Evolutionary conservation across 768 basidiomycete genomes (phyloP), one percentile per base, ranked within the genome.

Genomic region (Lactarius sanguifluus): DNA sequence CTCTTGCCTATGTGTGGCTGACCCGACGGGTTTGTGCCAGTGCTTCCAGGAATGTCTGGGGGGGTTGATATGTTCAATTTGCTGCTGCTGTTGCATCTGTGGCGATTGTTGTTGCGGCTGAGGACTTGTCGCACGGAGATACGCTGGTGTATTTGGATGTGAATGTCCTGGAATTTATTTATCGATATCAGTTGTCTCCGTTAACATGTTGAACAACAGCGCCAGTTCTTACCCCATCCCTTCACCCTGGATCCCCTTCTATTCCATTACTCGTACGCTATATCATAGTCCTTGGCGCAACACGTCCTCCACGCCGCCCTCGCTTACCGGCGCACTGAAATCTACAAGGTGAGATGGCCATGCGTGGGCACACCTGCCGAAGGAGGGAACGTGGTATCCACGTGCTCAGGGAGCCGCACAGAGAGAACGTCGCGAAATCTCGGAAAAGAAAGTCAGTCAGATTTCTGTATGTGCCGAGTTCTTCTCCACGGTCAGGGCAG

Each of bases 311-410:
- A 93, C 79, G 2, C 81, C 83, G 13, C 79, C 75, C 60, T 83
- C 76, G 5, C 79, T 75, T 54, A 96, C 78, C 55, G 98, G 77
- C 20, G 82, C 82, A 5, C 92, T 92, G 73, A 98, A 98, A 61
- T 94, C 78, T 3, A 93, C 84, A 16, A 98, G 71, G 75, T 94
- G 86, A 56, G 81, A 83, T 0, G 96, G 94, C 91, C 92, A 95
- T 67, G 85, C 79, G 68, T 96, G 90, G 91, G 92, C 0, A 73
- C 73, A 36, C 77, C 70, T 16, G 34, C 20, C 0, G 90, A 91
- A 8, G 80, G 78, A 0, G 91, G 92, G 72, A 5, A 95, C 0
- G 75, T 65, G 0, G 81, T 72, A 71, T 94, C 76, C 7, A 94
- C 89, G 10, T 60, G 56, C 5, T 72, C 62, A 2, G 94, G 93